Base-by-base conservation (phyloP, 2,329 filamentous ascomycete genomes). In the Bipolaris bicolor region DNA sequence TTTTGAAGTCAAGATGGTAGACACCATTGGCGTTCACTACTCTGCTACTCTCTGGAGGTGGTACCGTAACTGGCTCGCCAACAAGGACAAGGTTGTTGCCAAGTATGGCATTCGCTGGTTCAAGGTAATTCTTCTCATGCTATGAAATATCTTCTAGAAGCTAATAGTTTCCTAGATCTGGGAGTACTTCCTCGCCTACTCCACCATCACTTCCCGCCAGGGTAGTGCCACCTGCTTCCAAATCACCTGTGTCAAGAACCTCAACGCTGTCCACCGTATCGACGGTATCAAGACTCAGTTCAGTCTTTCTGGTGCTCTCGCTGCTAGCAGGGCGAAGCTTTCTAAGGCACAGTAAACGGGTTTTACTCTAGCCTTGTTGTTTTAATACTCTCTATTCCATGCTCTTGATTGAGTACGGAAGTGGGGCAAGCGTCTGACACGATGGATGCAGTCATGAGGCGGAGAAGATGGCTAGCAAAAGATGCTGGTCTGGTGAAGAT, bases 41-140 rank as follows among this genome's bases (percentile, higher is more conserved):
- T 96, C 92, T 49, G 92, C 92, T 50, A 98, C 95, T 26, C 82
- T 99, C 62, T 98, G 95, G 95, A 87, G 91, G 75, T 98, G 95
- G 95, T 98, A 98, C 84, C 86, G 95, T 66, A 98, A 98, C 86
- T 98, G 95, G 95, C 85, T 97, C 77, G 92, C 84, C 79, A 98
- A 98, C 85, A 84, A 85, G 68, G 91, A 96, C 57, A 96, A 96
- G 83, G 90, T 97, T 61, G 86, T 90, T 78, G 92, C 90, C 74
- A 98, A 97, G 85, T 98, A 98, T 76, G 95, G 95, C 72, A 88
- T 90, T 75, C 85, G 91, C 74, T 99, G 95, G 95, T 99, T 91
- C 86, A 88, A 94, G 78, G 90, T 93, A 84, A 82, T 90, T 83
- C 83, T 60, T 24, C 26, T 18, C n/a, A 2, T 49, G 40, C 15